These are phyloP conservation scores for Coemansia sp. DNA, from an alignment of 192 early-diverging fungal species.

Conservation along the genomic window DNA sequence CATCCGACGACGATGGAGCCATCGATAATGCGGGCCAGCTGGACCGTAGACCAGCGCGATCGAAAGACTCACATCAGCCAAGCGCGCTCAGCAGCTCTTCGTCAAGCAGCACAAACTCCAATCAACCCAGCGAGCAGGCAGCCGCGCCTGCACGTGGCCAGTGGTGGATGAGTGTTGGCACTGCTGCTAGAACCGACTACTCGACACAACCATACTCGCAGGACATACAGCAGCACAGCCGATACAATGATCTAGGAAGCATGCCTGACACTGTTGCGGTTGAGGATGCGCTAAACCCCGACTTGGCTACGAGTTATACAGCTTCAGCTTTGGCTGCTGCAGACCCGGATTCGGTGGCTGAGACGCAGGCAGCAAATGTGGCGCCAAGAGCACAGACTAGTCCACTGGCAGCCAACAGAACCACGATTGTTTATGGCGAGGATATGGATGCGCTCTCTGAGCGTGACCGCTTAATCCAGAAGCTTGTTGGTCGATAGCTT, in stretches of 20 bases:
- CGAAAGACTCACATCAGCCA: background rate
- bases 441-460: conserved; percentile 39
- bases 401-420: conserved; percentile 15
- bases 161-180: conserved; percentile 40
- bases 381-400: background rate
- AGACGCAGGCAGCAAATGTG: background rate
- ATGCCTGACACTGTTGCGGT: conserved; percentile 25
- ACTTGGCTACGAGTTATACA: background rate
- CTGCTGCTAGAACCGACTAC: conserved; percentile 2
- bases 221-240: conserved; percentile 9
- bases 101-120: background rate
- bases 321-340: background rate
- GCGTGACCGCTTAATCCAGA: conserved; percentile 36
- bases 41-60: background rate
- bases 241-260: conserved; percentile 19
- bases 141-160: conserved; percentile 4
- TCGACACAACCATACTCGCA: conserved; percentile 31
- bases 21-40: background rate
- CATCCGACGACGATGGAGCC: background rate
- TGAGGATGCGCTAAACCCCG: background rate
- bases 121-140: background rate
- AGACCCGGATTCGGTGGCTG: background rate
- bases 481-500: conserved; percentile 15
- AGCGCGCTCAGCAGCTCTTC: background rate
- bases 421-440: conserved; percentile 45